These are phyloP conservation scores for Microbotryum scabiosae DNA, from an alignment of 1,284 basidiomycete genomes.

Conservation along the genomic window DNA sequence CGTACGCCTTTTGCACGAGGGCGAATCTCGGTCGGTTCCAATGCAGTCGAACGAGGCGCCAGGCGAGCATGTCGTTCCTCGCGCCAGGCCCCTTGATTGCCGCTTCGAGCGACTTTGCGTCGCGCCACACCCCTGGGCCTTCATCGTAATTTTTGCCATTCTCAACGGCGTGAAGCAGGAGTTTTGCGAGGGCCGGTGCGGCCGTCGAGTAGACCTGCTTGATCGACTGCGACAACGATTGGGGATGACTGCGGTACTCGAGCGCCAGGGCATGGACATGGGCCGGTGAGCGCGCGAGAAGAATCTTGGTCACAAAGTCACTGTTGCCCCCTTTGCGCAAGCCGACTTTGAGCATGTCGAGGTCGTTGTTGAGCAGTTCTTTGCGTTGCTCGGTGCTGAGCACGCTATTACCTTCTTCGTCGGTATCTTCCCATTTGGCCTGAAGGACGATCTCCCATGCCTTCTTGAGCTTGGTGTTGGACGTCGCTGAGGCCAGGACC, in stretches of 20 bases:
- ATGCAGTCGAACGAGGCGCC: conserved; percentile 23
- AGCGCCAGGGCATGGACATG: conserved; percentile 11
- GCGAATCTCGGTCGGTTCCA: conserved; percentile 25
- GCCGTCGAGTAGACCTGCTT: conserved; percentile 13
- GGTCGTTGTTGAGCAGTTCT: conserved; percentile 15
- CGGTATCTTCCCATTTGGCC: conserved; percentile 21
- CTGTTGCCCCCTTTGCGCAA: conserved; percentile 20
- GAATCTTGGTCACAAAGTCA: conserved; percentile 24
- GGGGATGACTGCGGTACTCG: conserved; percentile 15
- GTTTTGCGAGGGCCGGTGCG: conserved; percentile 6
- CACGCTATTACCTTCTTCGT: not conserved
- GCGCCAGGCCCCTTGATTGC: conserved; percentile 6
- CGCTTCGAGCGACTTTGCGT: conserved; percentile 15
- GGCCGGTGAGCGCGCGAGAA: conserved; percentile 25
- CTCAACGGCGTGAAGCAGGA: conserved; percentile 20
- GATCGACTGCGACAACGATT: conserved; percentile 17
- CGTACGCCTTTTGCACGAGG: conserved; percentile 12
- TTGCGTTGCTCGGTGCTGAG: not conserved
- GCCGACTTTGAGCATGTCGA: conserved; percentile 27
- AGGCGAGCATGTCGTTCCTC: conserved; percentile 12
- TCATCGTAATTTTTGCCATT: conserved; percentile 15
- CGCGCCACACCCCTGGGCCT: conserved; percentile 14
- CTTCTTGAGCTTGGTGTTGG: conserved; percentile 17
- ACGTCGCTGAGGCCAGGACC: conserved; percentile 12
- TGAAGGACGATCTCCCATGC: conserved; percentile 25